These are phyloP conservation scores for Curvularia verruculosa DNA, from an alignment of 2,329 filamentous ascomycete species.

Conservation along the genomic window DNA sequence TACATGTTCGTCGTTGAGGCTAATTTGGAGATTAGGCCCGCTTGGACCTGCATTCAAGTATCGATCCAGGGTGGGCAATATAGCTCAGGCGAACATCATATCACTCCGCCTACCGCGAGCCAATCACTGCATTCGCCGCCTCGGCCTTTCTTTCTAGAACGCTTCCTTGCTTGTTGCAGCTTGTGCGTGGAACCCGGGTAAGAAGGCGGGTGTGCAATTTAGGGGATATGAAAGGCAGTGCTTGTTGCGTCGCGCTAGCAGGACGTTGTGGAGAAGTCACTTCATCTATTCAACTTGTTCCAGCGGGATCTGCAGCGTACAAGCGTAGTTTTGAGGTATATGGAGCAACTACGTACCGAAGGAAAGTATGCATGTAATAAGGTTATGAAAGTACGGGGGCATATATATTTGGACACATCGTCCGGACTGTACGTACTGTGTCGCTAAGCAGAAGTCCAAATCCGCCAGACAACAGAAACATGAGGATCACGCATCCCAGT, in stretches of 20 bases:
- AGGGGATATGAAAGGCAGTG: constrained; percentile 5
- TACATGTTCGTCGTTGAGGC: constrained; percentile 8
- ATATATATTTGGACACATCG: constrained; percentile 1
- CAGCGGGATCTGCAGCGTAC: neutral
- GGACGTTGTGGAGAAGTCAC: constrained; percentile 2
- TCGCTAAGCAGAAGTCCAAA: neutral
- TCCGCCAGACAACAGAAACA: neutral
- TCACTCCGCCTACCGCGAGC: neutral
- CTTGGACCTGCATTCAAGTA: constrained; percentile 37
- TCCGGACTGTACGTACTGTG: neutral
- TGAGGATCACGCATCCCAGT: constrained; percentile 10
- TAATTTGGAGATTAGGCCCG: constrained; percentile 40
- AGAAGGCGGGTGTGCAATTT: constrained; percentile 10
- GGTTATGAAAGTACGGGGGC: neutral
- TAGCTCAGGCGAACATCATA: constrained; percentile 10
- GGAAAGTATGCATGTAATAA: neutral
- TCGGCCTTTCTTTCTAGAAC: constrained; percentile 13
- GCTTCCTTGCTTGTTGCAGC: constrained; percentile 1
- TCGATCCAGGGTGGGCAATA: constrained; percentile 24
- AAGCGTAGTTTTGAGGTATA: constrained; percentile 4
- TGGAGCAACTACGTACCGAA: constrained; percentile 6
- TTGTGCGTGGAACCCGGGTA: constrained; percentile 15
- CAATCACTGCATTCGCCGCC: constrained; percentile 7
- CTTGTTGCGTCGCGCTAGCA: constrained; percentile 12
- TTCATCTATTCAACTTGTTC: constrained; percentile 11